Evolutionary conservation across 345 rosid genomes (phyloP), one percentile per base, ranked within the genome.

Genomic region (Brassica juncea): DNA sequence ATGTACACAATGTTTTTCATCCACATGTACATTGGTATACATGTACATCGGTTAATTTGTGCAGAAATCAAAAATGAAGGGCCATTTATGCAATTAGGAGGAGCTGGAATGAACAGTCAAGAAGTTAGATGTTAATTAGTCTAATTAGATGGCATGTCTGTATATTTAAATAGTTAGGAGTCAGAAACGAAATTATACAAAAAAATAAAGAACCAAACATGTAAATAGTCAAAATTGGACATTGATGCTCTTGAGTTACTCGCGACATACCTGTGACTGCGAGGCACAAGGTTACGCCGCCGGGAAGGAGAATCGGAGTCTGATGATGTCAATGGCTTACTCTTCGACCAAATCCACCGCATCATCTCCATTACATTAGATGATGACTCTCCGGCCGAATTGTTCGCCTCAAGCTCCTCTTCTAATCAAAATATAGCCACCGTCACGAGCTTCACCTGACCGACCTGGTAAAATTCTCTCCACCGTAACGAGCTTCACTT

Each of bases 301-400:
- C 14, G 49, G 49, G 14, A 42, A 42, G 49, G 49, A 42, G 49
- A 42, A 11, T 42, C 49, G 44, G 49, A 10, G 14, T 10, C 49
- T 42, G 14, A 42, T 11, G 49, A 42, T 42, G 49, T 84, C 19
- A 94, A 92, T 76, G 97, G 99, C 68, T 88, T 94, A 49, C 80
- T 94, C 68, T 90, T 88, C 82, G 99, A 97, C 76, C 89, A 89
- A 82, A 81, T 91, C 81, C 84, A 88, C 32, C 82, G 76, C 52
- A 71, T 90, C 81, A 59, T 91, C 61, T 82, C 93, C 59, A 78
- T 92, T 49, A 76, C 87, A 21, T 89, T 92, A 55, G 75, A 96
- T 79, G 96, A 94, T 77, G 92, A 92, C 71, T 82, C 88, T 5
- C 84, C 82, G 67, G 70, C 75, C 21, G 78, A 72, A 37, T 66